Base-by-base conservation (phyloP, 2,329 filamentous ascomycete species). In the Pseudogymnoascus verrucosus region DNA sequence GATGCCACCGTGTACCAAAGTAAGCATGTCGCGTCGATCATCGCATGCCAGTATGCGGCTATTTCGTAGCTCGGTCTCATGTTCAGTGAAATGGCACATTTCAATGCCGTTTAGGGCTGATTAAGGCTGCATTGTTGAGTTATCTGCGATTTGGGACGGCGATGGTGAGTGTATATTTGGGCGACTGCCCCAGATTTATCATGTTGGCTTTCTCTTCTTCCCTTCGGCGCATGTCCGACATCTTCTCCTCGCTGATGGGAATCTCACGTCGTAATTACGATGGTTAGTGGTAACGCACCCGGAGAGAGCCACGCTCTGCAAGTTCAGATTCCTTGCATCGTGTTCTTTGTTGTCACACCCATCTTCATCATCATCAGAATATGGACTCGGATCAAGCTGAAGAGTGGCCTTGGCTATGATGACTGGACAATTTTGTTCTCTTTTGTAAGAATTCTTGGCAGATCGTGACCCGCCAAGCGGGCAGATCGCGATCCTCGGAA, bases 321-420 rank as follows among this genome's bases (percentile, higher is more conserved):
- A 12, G 40, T 79, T 76, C 66, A 78, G 73, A 63, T 81, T 78
- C 60, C 74, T 71, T 7, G 78, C 78, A 71, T 82, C 81, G 71
- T 78, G 42, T 80, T 80, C 70, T 78, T 79, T 61, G 67, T 74
- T 60, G 16, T 79, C 1, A 78, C 77, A 5, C 77, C 78, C 12
- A 66, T 78, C 1, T 77, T 80, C 60, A 67, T 80, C 1, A 65
- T 63, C 5, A 71, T 78, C 31, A 71, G 78, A 12, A 63, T 80
- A 37, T 78, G 75, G 72, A 76, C 76, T 60, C 74, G 78, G 14
- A 64, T 78, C 26, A 73, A 74, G 64, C 71, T 71, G 36, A 71
- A 72, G 14, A 74, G 73, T 3, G 74, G 74, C 1, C 36, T 79
- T 39, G 74, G 77, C 19, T 70, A 67, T 73, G 79, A 80, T 69